These are phyloP conservation scores for Colletotrichum cereale DNA, from an alignment of 2,329 filamentous ascomycete genomes.

Conservation along the genomic window DNA sequence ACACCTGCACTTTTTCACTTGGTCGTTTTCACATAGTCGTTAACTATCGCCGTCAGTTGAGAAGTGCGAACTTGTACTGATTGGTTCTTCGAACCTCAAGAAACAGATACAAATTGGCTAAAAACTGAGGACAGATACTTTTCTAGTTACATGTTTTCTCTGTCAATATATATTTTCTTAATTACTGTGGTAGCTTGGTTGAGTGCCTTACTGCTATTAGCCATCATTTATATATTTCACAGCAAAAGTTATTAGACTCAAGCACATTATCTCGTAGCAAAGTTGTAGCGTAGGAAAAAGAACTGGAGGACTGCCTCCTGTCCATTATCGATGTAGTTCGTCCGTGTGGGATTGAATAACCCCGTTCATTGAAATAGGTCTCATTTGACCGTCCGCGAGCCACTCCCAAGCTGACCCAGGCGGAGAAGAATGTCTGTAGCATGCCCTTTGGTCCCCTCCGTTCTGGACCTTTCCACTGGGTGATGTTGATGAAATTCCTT, in stretches of 20 bases:
- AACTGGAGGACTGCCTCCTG: no score
- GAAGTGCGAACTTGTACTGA: no score
- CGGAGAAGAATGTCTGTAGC: constrained; percentile 4
- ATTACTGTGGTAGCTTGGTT: not conserved
- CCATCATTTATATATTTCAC: not conserved
- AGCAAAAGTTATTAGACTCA: not conserved
- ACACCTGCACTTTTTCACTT: not conserved
- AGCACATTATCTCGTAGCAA: not conserved
- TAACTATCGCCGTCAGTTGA: not conserved
- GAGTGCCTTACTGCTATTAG: no score
- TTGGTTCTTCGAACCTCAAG: no score
- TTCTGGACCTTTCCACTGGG: not conserved
- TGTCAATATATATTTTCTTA: not conserved
- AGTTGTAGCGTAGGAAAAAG: not conserved
- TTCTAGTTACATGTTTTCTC: not conserved
- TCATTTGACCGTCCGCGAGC: not conserved
- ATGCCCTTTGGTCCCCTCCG: no score
- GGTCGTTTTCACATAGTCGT: not conserved
- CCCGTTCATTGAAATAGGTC: not conserved
- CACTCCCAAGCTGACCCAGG: constrained; percentile 1
- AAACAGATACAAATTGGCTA: not conserved
- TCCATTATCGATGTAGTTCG: not conserved
- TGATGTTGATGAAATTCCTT: not conserved
- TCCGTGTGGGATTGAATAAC: not conserved
- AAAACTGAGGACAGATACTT: not conserved